A percentile compares a stretch with the other conserved stretches of the same genome.
These are phyloP conservation scores for Beta macrorhiza DNA, from an alignment of 179 eudicot species.

Conservation along the genomic window DNA sequence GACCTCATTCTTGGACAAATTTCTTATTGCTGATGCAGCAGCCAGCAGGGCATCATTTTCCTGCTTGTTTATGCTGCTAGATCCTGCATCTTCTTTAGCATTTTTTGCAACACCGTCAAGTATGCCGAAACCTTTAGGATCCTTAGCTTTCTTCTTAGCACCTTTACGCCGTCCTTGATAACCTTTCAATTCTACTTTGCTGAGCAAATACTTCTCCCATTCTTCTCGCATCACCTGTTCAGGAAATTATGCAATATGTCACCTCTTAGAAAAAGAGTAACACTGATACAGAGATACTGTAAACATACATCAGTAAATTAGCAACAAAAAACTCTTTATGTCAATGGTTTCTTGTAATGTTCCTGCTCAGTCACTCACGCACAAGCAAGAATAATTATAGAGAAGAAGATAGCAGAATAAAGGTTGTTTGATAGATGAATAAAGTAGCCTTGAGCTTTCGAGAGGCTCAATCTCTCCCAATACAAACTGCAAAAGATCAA, in stretches of 20 bases:
- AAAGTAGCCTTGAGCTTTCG: too few relatives aligned
- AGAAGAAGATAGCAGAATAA: too few relatives aligned
- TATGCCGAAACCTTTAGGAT: slow-evolving; percentile 86
- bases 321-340: background rate
- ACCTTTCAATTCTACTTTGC: slow-evolving; percentile 78
- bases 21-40: slow-evolving; percentile 69
- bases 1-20: slow-evolving; percentile 41
- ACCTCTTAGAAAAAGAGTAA: background rate
- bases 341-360: too few relatives aligned
- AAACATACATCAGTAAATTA: background rate
- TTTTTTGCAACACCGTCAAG: slow-evolving; percentile 66
- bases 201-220: slow-evolving; percentile 93
- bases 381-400: too few relatives aligned
- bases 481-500: too few relatives aligned
- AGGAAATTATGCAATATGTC: slow-evolving; percentile 10
- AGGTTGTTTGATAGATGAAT: too few relatives aligned
- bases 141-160: slow-evolving; percentile 76
- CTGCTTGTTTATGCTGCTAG: slow-evolving; percentile 65
- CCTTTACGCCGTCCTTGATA: slow-evolving; percentile 61
- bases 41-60: slow-evolving; percentile 82
- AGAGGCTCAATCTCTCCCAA: too few relatives aligned
- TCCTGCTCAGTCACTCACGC: too few relatives aligned
- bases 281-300: background rate
- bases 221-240: slow-evolving; percentile 80
- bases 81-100: slow-evolving; percentile 63